Base-by-base conservation (phyloP, 2,329 filamentous ascomycete species). In the Furcasterigmium furcatum region DNA sequence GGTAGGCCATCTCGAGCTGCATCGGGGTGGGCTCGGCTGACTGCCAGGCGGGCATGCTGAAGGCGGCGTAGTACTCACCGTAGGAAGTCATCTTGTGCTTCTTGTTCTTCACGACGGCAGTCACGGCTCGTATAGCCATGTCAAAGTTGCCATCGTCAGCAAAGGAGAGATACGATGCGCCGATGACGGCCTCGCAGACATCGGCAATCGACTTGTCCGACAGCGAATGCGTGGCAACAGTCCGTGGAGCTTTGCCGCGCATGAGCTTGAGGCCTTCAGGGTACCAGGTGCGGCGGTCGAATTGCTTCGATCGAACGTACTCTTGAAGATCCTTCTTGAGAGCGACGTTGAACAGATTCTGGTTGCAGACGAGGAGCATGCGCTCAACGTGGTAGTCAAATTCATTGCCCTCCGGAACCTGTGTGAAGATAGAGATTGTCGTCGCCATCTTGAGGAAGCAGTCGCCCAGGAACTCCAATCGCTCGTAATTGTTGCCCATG, bases 381-480 rank as follows among this genome's bases (percentile, higher is more conserved):
- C 94, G 84, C 55, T 90, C 85, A 8, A 95, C 88, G 58, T 99
- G 94, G 55, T 88, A 94, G 46, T 88, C 83, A 41, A 85, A 95
- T 59, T 99, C 94, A 52, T 90, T 82, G 50, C 87, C 82, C 40
- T 87, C 79, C 0, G 90, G 89, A 18, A 87, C 82, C 22, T 83
- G 76, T 1, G 86, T 85, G 60, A 87, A 97, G 1, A 95, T 73
- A 1, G 91, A 84, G 44, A 99, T 91, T 0, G 91, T 92, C 0
- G 92, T 96, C 10, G 88, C 89, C 84, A 96, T 92, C 66, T 99
- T 99, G 48, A 99, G 74, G 58, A 96, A 96, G 27, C 86, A 88
- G 62, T 99, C 94, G 0, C 94, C 94, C 3, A 97, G 75, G 48
- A 96, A 95, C 58, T 99, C 94, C 0, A 97, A 76, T 12, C 94